phyloP scores from a whole-genome alignment of 352 stramenopile species.

The Elongisporangium undulatum region DNA sequence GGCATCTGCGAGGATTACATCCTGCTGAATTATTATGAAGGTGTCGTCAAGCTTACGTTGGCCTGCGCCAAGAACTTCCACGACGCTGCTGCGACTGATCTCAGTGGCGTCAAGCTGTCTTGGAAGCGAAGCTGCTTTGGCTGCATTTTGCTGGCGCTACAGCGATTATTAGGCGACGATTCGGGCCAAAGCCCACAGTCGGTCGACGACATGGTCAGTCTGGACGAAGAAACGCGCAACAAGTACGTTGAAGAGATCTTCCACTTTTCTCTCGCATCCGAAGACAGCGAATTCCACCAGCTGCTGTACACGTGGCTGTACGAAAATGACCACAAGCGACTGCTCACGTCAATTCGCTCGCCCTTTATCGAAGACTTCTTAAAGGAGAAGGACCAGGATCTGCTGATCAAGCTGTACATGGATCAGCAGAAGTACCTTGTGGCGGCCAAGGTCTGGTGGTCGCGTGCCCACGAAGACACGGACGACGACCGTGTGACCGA shows the following conservation, averaged over 20 bases:
- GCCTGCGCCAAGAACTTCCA: slow-evolving; percentile 79
- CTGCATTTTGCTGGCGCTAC: slow-evolving; percentile 64
- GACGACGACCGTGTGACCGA: slow-evolving; percentile 30
- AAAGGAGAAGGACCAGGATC: slow-evolving; percentile 78
- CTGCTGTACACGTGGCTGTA: slow-evolving; percentile 84
- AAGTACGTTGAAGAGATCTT: slow-evolving; percentile 74
- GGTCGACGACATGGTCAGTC: slow-evolving; percentile 69
- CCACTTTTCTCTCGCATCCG: slow-evolving; percentile 63
- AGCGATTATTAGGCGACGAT: slow-evolving; percentile 43
- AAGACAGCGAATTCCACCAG: slow-evolving; percentile 71
- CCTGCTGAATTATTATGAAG: slow-evolving; percentile 77
- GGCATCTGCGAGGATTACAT: slow-evolving; percentile 80
- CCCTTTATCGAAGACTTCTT: slow-evolving; percentile 81
- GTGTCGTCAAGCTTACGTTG: slow-evolving; percentile 79
- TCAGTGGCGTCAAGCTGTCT: slow-evolving; percentile 55
- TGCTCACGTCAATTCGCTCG: slow-evolving; percentile 64
- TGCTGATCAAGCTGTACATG: slow-evolving; percentile 86
- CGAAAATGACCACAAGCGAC: slow-evolving; percentile 50
- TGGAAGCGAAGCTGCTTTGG: slow-evolving; percentile 79
- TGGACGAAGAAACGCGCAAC: slow-evolving; percentile 63
- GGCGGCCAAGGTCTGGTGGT: slow-evolving; percentile 82
- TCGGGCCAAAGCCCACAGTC: slow-evolving; percentile 46
- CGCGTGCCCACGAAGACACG: slow-evolving; percentile 57
- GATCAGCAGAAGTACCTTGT: slow-evolving; percentile 82
- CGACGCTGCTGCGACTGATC: slow-evolving; percentile 53